phyloP scores from a whole-genome alignment of 176 grass and related monocot genomes.

The Ensete glaucum region DNA sequence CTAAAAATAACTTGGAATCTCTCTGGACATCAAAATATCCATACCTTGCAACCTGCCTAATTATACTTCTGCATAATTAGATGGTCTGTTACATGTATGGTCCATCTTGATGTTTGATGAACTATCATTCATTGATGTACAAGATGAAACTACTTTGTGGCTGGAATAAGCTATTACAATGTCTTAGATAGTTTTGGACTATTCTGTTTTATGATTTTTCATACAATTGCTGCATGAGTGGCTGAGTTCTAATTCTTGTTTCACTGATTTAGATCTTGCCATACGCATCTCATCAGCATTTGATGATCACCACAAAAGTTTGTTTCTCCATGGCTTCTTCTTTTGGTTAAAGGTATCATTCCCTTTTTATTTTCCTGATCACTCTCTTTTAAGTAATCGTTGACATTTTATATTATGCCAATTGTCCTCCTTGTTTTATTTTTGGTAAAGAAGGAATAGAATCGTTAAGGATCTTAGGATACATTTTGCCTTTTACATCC shows the following conservation, averaged over 20 bases:
- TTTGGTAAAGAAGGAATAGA: too few relatives aligned
- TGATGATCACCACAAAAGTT: background rate
- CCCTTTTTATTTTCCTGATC: background rate
- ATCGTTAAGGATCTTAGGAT: background rate
- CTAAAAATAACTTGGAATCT: background rate
- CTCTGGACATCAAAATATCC: background rate
- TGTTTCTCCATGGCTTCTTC: conserved; percentile 10
- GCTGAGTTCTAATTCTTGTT: background rate
- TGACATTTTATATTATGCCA: background rate
- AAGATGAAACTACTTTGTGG: background rate
- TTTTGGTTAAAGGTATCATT: conserved; percentile 9
- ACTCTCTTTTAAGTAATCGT: background rate
- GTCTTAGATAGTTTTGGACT: too few relatives aligned
- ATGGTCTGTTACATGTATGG: background rate
- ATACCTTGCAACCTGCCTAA: background rate
- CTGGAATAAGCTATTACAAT: too few relatives aligned
- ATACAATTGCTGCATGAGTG: background rate
- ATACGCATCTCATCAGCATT: background rate
- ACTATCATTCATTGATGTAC: background rate
- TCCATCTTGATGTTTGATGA: background rate
- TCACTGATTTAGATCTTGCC: conserved; percentile 6
- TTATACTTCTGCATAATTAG: background rate
- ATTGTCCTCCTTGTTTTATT: background rate
- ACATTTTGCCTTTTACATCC: background rate
- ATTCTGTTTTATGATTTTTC: background rate